Percentiles rank a stretch among this genome's conserved stretches.
phyloP scores from a whole-genome alignment of 768 basidiomycete species.

The Pulveroboletus sp. region DNA sequence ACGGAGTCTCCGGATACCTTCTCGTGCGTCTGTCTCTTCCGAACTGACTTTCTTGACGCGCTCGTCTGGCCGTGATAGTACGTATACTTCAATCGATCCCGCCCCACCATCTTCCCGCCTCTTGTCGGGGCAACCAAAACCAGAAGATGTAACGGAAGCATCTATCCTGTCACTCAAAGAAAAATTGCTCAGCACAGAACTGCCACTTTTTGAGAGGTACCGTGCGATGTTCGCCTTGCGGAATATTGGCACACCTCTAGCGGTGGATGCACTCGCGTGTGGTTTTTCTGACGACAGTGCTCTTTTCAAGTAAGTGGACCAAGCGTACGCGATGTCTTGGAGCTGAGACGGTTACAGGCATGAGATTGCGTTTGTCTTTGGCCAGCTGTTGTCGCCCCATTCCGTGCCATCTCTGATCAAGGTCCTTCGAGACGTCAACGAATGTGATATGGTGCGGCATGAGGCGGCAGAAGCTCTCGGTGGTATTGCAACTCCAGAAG shows the following conservation, averaged over 20 bases:
- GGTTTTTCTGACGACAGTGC: conserved; percentile 89
- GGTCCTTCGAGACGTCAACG: conserved; percentile 65
- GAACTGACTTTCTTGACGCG: not conserved
- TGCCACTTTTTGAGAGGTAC: conserved; percentile 88
- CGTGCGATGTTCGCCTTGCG: conserved; percentile 97
- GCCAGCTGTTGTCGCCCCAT: conserved; percentile 85
- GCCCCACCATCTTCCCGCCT: conserved; percentile 74
- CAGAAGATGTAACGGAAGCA: conserved; percentile 44
- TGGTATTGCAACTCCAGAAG: conserved; percentile 93
- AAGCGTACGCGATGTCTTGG: not conserved
- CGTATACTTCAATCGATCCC: conserved; percentile 83
- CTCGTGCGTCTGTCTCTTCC: conserved; percentile 30
- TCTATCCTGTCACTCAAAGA: conserved; percentile 52
- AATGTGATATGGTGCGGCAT: conserved; percentile 96
- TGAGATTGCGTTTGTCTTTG: conserved; percentile 98
- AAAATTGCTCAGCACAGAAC: conserved; percentile 57
- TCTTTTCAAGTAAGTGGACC: conserved; percentile 76
- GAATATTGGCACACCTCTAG: conserved; percentile 81
- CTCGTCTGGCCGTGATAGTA: conserved; percentile 33
- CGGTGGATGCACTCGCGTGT: conserved; percentile 85
- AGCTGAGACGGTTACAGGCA: conserved; percentile 51
- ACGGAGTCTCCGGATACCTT: conserved; percentile 29
- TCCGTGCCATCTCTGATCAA: conserved; percentile 80
- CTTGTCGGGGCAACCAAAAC: conserved; percentile 48
- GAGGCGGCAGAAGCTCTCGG: conserved; percentile 98